Evolutionary conservation across 164 flowering plant species (phyloP).

Genomic region (Pachysandra terminalis): DNA sequence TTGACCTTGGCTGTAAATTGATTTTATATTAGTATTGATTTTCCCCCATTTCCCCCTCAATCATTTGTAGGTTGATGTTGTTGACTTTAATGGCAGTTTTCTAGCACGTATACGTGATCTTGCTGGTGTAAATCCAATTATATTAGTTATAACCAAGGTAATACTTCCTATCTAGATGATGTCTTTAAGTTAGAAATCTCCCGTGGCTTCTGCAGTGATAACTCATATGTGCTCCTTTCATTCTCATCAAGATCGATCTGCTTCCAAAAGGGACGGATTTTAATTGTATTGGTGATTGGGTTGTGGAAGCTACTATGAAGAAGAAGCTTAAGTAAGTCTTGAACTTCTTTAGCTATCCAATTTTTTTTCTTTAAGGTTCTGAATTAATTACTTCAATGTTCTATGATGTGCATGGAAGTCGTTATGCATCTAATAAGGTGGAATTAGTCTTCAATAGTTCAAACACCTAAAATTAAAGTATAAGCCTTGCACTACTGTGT

Average conservation of each 20-base stretch:
- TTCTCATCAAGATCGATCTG: constrained; percentile 71
- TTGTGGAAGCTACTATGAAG: constrained; percentile 82
- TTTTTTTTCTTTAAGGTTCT: background rate
- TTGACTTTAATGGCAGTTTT: constrained; percentile 98
- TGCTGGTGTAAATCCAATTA: constrained; percentile 95
- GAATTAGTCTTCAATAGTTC: background rate
- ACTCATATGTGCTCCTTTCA: constrained; percentile 1
- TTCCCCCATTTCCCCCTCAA: constrained; percentile 4
- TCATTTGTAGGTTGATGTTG: constrained; percentile 78
- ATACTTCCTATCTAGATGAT: background rate
- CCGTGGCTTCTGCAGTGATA: background rate
- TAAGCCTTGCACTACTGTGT: background rate
- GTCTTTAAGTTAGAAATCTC: background rate
- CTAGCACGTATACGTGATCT: constrained; percentile 89
- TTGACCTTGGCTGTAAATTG: background rate
- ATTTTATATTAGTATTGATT: constrained; percentile 1
- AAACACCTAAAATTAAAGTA: background rate
- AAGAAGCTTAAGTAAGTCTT: constrained; percentile 88
- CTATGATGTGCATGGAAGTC: background rate
- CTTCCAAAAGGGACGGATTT: constrained; percentile 94
- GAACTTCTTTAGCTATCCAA: background rate
- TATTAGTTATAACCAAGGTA: constrained; percentile 94
- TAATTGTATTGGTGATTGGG: constrained; percentile 97
- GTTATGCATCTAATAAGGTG: background rate
- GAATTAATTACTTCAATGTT: background rate